phyloP scores from a whole-genome alignment of 257 asterid species.

The Scutellaria barbata region DNA sequence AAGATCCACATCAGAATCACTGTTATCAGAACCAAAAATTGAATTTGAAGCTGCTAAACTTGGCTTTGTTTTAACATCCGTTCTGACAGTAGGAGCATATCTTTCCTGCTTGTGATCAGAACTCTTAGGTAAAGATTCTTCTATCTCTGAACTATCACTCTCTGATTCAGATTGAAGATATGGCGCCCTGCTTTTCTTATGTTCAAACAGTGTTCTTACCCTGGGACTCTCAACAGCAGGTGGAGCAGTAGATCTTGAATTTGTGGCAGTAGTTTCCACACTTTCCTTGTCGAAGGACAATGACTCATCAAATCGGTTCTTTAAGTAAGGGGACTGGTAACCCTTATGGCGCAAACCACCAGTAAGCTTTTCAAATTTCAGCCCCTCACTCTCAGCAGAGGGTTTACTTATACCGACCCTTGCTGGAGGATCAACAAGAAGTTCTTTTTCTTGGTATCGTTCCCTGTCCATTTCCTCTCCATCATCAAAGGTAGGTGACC shows the following conservation, averaged over 20 bases:
- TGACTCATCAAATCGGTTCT: conserved; percentile 41
- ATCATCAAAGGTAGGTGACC: conserved; percentile 35
- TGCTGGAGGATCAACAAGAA: not conserved
- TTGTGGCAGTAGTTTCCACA: conserved; percentile 30
- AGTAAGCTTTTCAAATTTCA: conserved; percentile 59
- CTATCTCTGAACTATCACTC: conserved; percentile 56
- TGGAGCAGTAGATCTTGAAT: conserved; percentile 34
- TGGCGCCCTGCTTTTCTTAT: conserved; percentile 42
- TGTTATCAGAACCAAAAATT: conserved; percentile 49
- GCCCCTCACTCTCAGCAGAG: conserved; percentile 47
- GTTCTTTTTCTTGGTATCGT: conserved; percentile 21
- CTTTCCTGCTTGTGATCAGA: conserved; percentile 34
- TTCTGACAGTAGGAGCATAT: conserved; percentile 28
- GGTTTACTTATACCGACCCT: conserved; percentile 10
- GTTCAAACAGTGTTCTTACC: conserved; percentile 11
- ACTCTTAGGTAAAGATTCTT: conserved; percentile 42
- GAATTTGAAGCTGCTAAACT: conserved; percentile 44
- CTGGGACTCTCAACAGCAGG: conserved; percentile 40
- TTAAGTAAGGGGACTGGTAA: conserved; percentile 46
- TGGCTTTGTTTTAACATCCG: conserved; percentile 41
- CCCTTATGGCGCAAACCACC: conserved; percentile 84
- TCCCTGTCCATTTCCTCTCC: conserved; percentile 32
- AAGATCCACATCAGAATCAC: conserved; percentile 62
- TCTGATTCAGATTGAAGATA: conserved; percentile 43
- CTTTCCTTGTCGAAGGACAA: conserved; percentile 32